A percentile compares a stretch with the other conserved stretches of the same genome.
Evolutionary conservation across 108 stramenopile species (phyloP).

Genomic region (Mediolabrus comicus): DNA sequence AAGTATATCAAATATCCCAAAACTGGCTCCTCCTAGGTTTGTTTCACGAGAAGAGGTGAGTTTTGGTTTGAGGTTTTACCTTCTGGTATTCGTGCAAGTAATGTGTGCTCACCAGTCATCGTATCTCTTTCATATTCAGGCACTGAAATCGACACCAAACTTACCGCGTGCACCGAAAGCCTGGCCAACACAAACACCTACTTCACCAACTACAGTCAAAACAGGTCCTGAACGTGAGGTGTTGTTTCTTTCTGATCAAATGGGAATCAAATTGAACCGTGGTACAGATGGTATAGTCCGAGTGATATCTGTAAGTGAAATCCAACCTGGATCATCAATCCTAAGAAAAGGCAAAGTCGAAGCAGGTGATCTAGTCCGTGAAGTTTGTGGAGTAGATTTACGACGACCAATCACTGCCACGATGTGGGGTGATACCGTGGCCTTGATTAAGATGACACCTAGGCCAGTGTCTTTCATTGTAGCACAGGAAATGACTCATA

Average conservation of each 20-base stretch:
- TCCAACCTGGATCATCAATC: slow-evolving; percentile 65
- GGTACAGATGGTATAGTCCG: slow-evolving; percentile 85
- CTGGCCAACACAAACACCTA: slow-evolving; percentile 79
- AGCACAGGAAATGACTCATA: slow-evolving; percentile 56
- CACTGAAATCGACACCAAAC: slow-evolving; percentile 60
- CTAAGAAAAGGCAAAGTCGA: slow-evolving; percentile 68
- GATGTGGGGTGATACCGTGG: slow-evolving; percentile 91
- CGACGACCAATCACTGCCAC: slow-evolving; percentile 84
- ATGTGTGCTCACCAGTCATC: background rate
- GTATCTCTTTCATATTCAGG: slow-evolving; percentile 27
- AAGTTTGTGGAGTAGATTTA: slow-evolving; percentile 84
- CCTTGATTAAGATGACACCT: slow-evolving; percentile 84
- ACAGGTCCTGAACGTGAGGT: slow-evolving; percentile 73
- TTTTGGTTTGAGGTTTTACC: background rate
- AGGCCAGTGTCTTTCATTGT: slow-evolving; percentile 72
- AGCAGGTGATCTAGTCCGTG: slow-evolving; percentile 79
- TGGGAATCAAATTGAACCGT: slow-evolving; percentile 86
- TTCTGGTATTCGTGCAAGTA: background rate
- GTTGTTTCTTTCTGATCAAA: slow-evolving; percentile 67
- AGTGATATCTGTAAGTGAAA: slow-evolving; percentile 66
- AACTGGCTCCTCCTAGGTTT: slow-evolving; percentile 82
- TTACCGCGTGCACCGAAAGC: slow-evolving; percentile 74
- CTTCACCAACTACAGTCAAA: slow-evolving; percentile 40
- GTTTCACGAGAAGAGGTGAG: slow-evolving; percentile 78
- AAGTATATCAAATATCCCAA: slow-evolving; percentile 63